Conservation (phyloP, 2,329 filamentous ascomycete species). For the Botryotinia calthae region DNA sequence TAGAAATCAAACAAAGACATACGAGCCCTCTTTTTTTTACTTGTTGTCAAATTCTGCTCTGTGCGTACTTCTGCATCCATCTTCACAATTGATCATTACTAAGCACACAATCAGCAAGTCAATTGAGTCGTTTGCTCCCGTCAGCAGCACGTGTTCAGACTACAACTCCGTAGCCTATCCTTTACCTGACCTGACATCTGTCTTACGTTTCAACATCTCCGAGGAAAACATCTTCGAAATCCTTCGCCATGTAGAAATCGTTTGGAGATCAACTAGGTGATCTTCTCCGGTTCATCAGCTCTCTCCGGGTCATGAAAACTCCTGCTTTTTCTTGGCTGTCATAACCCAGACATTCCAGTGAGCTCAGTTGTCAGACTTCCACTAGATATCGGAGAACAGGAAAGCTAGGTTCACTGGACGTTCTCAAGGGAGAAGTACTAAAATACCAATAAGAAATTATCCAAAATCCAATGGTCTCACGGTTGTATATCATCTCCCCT, state of each 20-base stretch:
- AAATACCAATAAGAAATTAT: not conserved
- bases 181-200: not conserved
- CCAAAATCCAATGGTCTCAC: too few species aligned
- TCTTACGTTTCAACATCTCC: conserved; percentile 3
- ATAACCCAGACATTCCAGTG: not conserved
- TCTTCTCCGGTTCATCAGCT: not conserved
- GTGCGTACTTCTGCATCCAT: not conserved
- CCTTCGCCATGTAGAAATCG: not conserved
- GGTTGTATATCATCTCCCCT: not conserved
- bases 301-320: not conserved
- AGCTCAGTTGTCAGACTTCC: not conserved
- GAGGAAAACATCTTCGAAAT: not conserved
- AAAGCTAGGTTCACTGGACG: not conserved
- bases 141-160: not conserved
- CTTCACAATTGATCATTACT: not conserved
- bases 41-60: not conserved
- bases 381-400: not conserved
- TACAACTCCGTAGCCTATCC: not conserved
- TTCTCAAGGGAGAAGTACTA: not conserved
- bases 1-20: not conserved
- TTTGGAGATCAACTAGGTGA: not conserved
- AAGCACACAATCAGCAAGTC: not conserved
- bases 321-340: not conserved
- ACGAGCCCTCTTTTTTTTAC: not conserved
- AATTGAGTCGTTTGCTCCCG: not conserved